These are phyloP conservation scores for Petrea volubilis DNA, from an alignment of 257 asterid genomes.

Conservation along the genomic window DNA sequence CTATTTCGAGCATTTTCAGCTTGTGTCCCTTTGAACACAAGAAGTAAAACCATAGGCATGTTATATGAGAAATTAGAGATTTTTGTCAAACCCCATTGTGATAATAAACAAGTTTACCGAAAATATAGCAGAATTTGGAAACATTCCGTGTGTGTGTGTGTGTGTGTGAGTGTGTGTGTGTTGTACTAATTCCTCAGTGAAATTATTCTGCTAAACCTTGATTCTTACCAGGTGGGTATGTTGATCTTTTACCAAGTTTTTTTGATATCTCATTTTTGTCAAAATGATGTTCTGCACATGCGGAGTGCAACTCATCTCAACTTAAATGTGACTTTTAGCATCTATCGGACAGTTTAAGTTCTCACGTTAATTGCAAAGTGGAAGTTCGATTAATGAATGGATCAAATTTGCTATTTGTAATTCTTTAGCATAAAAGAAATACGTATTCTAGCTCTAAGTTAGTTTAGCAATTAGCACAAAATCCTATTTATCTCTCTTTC, in stretches of 20 bases:
- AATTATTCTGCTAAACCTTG: background rate
- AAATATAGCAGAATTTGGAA: background rate
- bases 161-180: too few species aligned
- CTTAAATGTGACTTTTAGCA: background rate
- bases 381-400: background rate
- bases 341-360: background rate
- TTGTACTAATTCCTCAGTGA: background rate
- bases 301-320: background rate
- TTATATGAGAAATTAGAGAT: too few species aligned
- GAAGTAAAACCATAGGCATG: too few species aligned
- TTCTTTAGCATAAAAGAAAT: too few species aligned
- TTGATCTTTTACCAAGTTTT: background rate
- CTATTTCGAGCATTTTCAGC: background rate
- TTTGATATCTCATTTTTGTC: background rate
- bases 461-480: background rate
- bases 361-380: background rate
- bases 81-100: too few species aligned
- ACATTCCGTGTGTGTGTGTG: too few species aligned
- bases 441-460: too few species aligned
- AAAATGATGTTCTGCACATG: background rate
- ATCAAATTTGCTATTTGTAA: background rate
- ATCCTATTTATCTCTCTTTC: too few species aligned
- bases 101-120: too few species aligned
- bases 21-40: too few species aligned
- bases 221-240: constrained; percentile 71